Percentiles rank a stretch among this genome's conserved stretches.
phyloP scores from a whole-genome alignment of 129 eudicot species.

The Tanacetum coccineum region DNA sequence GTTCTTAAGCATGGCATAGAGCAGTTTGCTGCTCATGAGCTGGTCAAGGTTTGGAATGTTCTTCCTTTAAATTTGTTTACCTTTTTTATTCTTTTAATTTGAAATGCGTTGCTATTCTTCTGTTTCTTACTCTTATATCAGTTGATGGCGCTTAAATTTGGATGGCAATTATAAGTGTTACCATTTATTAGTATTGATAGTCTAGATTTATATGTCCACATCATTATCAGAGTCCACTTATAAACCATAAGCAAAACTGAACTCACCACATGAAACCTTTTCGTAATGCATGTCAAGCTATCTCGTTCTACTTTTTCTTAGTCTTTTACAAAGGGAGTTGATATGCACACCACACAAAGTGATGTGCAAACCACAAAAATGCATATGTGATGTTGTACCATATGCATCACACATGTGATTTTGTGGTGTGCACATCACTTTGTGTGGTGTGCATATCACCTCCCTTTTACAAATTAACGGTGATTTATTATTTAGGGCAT shows the following conservation, averaged over 20 bases:
- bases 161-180: neutral
- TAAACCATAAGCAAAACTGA: constrained; percentile 7
- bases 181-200: neutral
- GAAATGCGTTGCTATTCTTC: neutral
- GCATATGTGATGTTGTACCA: too few relatives aligned
- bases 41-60: neutral
- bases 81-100: neutral
- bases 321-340: neutral
- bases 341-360: too few relatives aligned
- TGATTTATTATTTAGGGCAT: too few relatives aligned
- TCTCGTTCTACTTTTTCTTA: neutral
- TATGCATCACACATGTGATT: too few relatives aligned
- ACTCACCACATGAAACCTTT: neutral
- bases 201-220: neutral
- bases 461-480: too few relatives aligned
- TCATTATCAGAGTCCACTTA: neutral
- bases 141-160: neutral
- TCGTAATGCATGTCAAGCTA: constrained; percentile 1
- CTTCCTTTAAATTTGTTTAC: neutral
- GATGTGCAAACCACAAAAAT: too few relatives aligned
- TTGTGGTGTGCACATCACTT: too few relatives aligned
- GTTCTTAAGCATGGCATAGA: neutral
- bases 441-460: too few relatives aligned
- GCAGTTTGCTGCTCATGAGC: neutral
- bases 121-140: neutral